Evolutionary conservation across 2,329 filamentous ascomycete species (phyloP).

Genomic region (Epichloe sylvatica): DNA sequence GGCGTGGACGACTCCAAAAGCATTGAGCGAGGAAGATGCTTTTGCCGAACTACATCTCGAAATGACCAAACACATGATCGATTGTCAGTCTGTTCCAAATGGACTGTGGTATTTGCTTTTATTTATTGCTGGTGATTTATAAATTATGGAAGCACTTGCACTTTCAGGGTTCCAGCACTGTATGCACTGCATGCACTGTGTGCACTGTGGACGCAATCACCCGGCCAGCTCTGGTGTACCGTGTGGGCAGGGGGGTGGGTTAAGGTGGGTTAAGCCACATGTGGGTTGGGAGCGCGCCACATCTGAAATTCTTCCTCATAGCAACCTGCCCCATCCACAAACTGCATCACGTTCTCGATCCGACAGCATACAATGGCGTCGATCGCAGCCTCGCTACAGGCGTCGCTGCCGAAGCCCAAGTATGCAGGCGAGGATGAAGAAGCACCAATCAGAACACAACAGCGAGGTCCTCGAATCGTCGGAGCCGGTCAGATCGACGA

Average conservation of each 20-base stretch:
- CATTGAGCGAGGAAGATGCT: neutral
- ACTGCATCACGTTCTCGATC: constrained; percentile 11
- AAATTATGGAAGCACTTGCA: neutral
- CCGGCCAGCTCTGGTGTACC: neutral
- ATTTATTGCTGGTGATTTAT: no score
- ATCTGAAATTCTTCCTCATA: constrained; percentile 19
- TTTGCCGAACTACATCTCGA: neutral
- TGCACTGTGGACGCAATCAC: neutral
- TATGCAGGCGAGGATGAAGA: constrained; percentile 87
- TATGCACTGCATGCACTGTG: neutral
- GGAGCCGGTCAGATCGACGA: constrained; percentile 69
- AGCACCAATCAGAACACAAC: constrained; percentile 53
- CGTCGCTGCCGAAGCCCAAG: constrained; percentile 75
- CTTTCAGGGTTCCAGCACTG: neutral
- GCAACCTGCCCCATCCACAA: constrained; percentile 6
- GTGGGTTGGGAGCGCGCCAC: constrained; percentile 10
- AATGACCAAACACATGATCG: neutral
- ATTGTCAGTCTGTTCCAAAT: neutral
- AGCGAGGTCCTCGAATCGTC: constrained; percentile 71
- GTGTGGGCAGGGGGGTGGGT: neutral
- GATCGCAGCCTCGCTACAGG: constrained; percentile 57
- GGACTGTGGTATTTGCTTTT: neutral
- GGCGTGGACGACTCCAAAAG: neutral
- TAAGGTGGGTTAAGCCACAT: constrained; percentile 16
- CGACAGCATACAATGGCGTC: constrained; percentile 40